Conservation (phyloP, 495 filamentous ascomycete genomes). For the Jackrogersella multiformis region DNA sequence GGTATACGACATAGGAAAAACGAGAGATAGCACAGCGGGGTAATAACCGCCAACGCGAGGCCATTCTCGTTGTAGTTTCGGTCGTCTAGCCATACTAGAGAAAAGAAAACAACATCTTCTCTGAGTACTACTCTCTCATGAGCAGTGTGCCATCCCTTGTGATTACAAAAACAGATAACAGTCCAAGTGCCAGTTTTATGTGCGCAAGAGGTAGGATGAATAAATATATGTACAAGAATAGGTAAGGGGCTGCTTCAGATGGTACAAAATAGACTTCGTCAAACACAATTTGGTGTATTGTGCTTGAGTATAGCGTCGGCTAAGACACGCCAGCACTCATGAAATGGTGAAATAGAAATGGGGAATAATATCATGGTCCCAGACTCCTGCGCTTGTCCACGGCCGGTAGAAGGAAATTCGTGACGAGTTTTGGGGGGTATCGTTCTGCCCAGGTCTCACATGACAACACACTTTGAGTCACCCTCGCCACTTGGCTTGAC, state of each 20-base stretch:
- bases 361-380: constrained; percentile 32
- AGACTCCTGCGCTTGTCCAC: constrained; percentile 38
- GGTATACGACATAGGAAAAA: constrained; percentile 39
- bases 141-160: constrained; percentile 18
- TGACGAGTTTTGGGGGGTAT: constrained; percentile 23
- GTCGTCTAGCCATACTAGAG: constrained; percentile 35
- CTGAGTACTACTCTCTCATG: constrained; percentile 16
- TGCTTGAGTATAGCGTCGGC: background rate
- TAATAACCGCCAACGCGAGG: background rate
- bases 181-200: constrained; percentile 29
- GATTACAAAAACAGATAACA: constrained; percentile 38
- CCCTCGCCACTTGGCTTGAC: constrained; percentile 90
- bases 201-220: constrained; percentile 25
- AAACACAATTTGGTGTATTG: constrained; percentile 13
- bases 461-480: constrained; percentile 64
- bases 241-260: constrained; percentile 12
- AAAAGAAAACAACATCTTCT: constrained; percentile 9
- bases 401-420: constrained; percentile 40
- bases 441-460: constrained; percentile 51
- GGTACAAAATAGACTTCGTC: constrained; percentile 22
- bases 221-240: constrained; percentile 39
- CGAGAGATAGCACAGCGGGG: constrained; percentile 6
- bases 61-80: constrained; percentile 30
- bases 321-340: constrained; percentile 15
- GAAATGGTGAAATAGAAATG: constrained; percentile 12